Evolutionary conservation across 768 basidiomycete genomes (phyloP), one percentile per base, ranked within the genome.

Genomic region (Cyclocybe aegerita): DNA sequence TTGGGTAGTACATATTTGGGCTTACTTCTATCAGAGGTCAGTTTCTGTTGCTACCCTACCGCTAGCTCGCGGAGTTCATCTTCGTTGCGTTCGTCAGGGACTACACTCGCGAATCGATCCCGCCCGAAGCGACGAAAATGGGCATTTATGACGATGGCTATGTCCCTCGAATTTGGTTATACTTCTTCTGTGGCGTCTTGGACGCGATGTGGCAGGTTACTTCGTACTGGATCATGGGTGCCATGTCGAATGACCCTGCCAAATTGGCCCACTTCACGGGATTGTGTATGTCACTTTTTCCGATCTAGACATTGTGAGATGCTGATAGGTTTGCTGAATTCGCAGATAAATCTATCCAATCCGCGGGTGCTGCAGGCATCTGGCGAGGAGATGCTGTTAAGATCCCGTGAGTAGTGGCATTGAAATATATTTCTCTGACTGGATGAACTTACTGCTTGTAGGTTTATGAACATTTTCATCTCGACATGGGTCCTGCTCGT

Each of bases 151-250:
- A 85, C 56, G 53, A 65, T 2, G 68, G 66, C 1, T 93, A 88
- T 60, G 66, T 76, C 9, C 78, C 73, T 39, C 75, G 75, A 43
- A 70, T 84, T 4, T 77, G 77, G 68, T 66, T 92, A 4, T 90
- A 84, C 66, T 79, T 88, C 55, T 80, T 84, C 67, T 88, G 82
- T 54, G 87, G 89, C 23, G 60, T 92, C 9, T 74, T 90, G 51
- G 91, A 93, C 55, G 75, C 90, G 1, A 85, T 89, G 81, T 93
- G 90, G 88, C 91, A 93, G 64, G 90, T 87, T 1, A 82, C 82
- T 0, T 81, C 84, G 4, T 90, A 90, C 64, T 90, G 88, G 87
- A 72, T 88, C 58, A 85, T 90, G 80, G 90, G 90, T 37, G 85
- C 87, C 9, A 88, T 93, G 85, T 88, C 87, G 15, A 91, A 92